phyloP scores from a whole-genome alignment of 2,329 filamentous ascomycete species.

The Macrophomina phaseolina region DNA sequence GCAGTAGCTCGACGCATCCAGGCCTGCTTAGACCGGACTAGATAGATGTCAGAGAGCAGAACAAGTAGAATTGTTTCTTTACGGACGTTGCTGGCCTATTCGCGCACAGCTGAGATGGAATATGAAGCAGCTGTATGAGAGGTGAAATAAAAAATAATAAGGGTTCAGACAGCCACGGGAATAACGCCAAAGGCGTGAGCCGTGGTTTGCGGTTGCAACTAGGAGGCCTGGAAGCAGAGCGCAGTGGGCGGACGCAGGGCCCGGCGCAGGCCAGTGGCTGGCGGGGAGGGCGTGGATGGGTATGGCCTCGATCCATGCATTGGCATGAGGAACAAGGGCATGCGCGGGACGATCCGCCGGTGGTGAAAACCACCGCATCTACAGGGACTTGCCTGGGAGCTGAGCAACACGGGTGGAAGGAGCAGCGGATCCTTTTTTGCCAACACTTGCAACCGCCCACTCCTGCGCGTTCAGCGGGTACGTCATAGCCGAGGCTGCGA shows the following conservation, averaged over 20 bases:
- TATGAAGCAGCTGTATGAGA: too few relatives aligned
- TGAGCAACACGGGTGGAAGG: not conserved
- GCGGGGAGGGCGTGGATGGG: not conserved
- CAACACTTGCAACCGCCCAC: not conserved
- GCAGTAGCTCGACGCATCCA: too few relatives aligned
- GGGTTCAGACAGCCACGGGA: not conserved
- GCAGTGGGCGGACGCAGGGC: not conserved
- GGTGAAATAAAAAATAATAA: not conserved
- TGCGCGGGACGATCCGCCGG: constrained; percentile 8
- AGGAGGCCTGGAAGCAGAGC: not conserved
- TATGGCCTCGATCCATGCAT: not conserved
- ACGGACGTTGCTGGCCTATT: too few relatives aligned
- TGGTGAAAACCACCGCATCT: constrained; percentile 15
- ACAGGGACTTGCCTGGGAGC: not conserved
- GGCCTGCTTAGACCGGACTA: too few relatives aligned
- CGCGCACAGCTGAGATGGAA: too few relatives aligned
- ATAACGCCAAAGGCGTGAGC: not conserved
- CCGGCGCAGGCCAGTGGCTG: not conserved
- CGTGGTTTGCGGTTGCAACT: not conserved
- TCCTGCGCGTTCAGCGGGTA: not conserved
- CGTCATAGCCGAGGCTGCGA: constrained; percentile 8
- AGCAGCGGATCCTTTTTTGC: not conserved
- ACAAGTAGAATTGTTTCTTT: too few relatives aligned
- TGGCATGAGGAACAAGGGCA: not conserved
- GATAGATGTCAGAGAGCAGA: too few relatives aligned